phyloP scores from a whole-genome alignment of 108 stramenopile species.

The Craspedostauros australis region DNA sequence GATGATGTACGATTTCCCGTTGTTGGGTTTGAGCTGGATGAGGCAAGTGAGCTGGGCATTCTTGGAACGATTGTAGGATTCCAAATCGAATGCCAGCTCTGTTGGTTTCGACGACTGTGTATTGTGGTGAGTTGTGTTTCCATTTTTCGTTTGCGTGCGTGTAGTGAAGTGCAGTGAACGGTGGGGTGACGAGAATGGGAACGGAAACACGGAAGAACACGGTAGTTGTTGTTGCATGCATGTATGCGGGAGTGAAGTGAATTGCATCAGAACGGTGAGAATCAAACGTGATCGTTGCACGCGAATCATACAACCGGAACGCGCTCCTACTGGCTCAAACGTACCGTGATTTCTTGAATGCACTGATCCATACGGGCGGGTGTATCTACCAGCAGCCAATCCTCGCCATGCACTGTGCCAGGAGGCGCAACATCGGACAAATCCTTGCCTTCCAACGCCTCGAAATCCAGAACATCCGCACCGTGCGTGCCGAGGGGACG shows the following conservation, averaged over 20 bases:
- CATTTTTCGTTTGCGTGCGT: no score
- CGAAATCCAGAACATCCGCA: constrained; percentile 46
- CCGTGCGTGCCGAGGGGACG: constrained; percentile 21
- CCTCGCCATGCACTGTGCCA: not conserved
- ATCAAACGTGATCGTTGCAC: not conserved
- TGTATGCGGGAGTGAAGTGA: no score
- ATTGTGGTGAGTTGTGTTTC: no score
- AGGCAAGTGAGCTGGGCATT: constrained; percentile 56
- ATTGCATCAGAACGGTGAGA: not conserved
- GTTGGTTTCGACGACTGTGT: constrained; percentile 8
- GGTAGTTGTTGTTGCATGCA: no score
- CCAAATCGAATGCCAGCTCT: constrained; percentile 81
- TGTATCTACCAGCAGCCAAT: constrained; percentile 61
- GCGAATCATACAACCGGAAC: not conserved
- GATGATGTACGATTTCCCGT: constrained; percentile 69
- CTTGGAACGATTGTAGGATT: constrained; percentile 55
- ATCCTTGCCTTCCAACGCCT: constrained; percentile 25
- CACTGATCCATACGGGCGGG: constrained; percentile 56
- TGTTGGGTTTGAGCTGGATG: constrained; percentile 60
- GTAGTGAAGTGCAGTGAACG: no score
- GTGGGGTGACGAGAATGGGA: no score
- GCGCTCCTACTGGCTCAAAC: not conserved
- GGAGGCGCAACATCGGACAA: constrained; percentile 41
- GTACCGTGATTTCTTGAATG: constrained; percentile 24
- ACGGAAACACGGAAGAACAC: no score